These are phyloP conservation scores for Cryphonectria nitschkei DNA, from an alignment of 2,329 filamentous ascomycete species.

Conservation along the genomic window DNA sequence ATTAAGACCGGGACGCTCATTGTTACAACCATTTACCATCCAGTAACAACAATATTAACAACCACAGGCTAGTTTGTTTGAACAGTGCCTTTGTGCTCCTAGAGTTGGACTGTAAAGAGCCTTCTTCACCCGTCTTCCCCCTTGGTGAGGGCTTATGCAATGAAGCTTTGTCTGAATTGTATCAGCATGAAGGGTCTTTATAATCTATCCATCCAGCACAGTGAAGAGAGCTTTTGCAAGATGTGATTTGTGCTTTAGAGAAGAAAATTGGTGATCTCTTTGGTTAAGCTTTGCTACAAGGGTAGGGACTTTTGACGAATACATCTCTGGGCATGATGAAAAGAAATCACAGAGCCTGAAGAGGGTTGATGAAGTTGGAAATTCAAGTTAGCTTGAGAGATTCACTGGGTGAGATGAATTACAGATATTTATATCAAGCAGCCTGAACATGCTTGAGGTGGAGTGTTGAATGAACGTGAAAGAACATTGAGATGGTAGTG, in stretches of 20 bases:
- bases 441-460: not conserved
- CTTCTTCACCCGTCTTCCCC: not conserved
- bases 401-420: not conserved
- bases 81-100: constrained; percentile 3
- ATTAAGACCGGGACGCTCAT: not conserved
- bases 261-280: not conserved
- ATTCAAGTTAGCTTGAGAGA: too few relatives aligned
- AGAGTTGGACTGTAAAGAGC: not conserved
- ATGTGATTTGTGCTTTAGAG: not conserved
- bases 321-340: not conserved
- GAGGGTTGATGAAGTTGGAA: too few relatives aligned
- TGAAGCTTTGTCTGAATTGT: not conserved
- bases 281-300: not conserved
- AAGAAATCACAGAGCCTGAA: too few relatives aligned
- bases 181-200: not conserved
- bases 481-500: not conserved
- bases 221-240: not conserved
- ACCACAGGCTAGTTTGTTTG: not conserved
- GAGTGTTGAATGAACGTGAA: not conserved
- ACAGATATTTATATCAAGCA: not conserved
- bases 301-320: not conserved
- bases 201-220: not conserved
- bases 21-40: not conserved
- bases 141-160: not conserved
- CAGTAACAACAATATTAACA: not conserved